Evolutionary conservation across 192 early-diverging fungal genomes (phyloP).

Genomic region (Paraglomus brasilianum): DNA sequence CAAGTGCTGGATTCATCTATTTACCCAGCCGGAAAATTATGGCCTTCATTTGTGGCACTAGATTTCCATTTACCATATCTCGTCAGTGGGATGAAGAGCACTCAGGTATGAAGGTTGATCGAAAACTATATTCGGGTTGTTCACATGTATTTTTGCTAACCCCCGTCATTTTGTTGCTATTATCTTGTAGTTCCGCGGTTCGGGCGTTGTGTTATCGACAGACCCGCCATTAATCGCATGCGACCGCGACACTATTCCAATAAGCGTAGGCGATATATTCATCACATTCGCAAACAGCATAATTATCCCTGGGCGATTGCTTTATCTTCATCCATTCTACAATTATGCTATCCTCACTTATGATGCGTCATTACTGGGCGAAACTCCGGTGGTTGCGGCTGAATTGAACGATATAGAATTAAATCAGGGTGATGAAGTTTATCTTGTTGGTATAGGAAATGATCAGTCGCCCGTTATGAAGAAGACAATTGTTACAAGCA

Average conservation of each 20-base stretch:
- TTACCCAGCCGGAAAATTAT: slow-evolving; percentile 67
- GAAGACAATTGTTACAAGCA: slow-evolving; percentile 58
- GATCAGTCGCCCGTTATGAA: slow-evolving; percentile 57
- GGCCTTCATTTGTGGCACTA: slow-evolving; percentile 80
- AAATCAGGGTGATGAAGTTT: slow-evolving; percentile 62
- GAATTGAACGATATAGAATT: slow-evolving; percentile 57
- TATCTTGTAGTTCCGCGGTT: slow-evolving; percentile 51
- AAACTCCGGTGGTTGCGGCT: slow-evolving; percentile 67
- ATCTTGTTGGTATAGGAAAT: slow-evolving; percentile 55
- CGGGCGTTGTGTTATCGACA: slow-evolving; percentile 78
- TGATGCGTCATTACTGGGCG: slow-evolving; percentile 69
- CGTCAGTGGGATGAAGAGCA: slow-evolving; percentile 72
- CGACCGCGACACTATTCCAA: slow-evolving; percentile 77
- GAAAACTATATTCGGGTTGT: neutral
- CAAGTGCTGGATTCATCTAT: slow-evolving; percentile 69
- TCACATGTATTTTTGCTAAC: slow-evolving; percentile 2
- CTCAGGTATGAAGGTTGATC: slow-evolving; percentile 36
- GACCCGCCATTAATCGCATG: slow-evolving; percentile 79
- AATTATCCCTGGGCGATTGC: slow-evolving; percentile 80
- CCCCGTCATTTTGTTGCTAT: neutral
- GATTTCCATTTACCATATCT: slow-evolving; percentile 79
- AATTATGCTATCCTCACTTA: slow-evolving; percentile 87
- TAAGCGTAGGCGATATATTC: slow-evolving; percentile 73
- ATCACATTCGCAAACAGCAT: slow-evolving; percentile 86
- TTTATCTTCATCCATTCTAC: slow-evolving; percentile 84